These are phyloP conservation scores for Parasarocladium wereldwijsianum DNA, from an alignment of 2,329 filamentous ascomycete genomes.

Conservation along the genomic window DNA sequence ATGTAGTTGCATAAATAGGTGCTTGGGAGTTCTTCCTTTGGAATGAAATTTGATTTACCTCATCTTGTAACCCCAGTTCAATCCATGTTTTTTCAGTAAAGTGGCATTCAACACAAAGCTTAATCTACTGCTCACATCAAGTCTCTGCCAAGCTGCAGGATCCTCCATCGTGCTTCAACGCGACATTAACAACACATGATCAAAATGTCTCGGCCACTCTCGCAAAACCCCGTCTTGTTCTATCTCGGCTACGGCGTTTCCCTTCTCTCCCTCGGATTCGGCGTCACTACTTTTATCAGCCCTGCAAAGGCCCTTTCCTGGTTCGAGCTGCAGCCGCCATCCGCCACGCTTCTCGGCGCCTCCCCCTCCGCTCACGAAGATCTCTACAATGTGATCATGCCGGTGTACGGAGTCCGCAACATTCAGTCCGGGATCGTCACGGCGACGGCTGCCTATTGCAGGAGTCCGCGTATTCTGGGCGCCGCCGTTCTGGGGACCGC, in stretches of 20 bases:
- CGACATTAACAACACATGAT: no score
- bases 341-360: neutral
- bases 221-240: slow-evolving; percentile 1
- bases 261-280: neutral
- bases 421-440: slow-evolving; percentile 1
- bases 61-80: no score
- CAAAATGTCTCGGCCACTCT: neutral
- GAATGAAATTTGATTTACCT: no score
- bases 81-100: no score
- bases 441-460: neutral
- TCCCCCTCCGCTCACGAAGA: no score
- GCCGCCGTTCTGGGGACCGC: neutral
- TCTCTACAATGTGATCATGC: neutral
- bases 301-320: neutral
- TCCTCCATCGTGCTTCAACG: no score
- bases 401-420: neutral
- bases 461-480: neutral
- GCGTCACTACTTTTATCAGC: slow-evolving; percentile 1
- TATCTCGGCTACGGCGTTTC: slow-evolving; percentile 2
- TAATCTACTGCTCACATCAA: no score
- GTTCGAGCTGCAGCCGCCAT: slow-evolving; percentile 1
- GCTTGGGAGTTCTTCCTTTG: no score
- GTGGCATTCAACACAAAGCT: no score
- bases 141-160: no score
- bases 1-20: no score